These are phyloP conservation scores for Trichophyton rubrum DNA, from an alignment of 2,329 filamentous ascomycete genomes.

Conservation along the genomic window DNA sequence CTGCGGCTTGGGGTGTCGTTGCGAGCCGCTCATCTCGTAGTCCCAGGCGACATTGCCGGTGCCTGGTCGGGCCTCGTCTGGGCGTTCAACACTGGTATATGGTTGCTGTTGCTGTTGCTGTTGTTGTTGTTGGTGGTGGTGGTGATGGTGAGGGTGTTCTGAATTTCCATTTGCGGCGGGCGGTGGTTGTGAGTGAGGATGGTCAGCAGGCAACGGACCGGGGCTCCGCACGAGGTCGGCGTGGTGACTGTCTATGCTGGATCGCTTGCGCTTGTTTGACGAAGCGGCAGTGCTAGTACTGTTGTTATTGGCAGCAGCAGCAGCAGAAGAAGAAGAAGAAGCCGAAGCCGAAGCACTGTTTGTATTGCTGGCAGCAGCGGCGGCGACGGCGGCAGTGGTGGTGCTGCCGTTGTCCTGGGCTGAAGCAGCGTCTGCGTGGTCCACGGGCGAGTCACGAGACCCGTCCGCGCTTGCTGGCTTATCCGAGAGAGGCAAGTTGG, in stretches of 20 bases:
- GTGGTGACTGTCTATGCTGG: conserved; percentile 45
- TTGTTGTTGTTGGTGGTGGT: neutral
- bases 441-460: neutral
- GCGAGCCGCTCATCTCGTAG: conserved; percentile 26
- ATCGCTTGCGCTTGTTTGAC: conserved; percentile 50
- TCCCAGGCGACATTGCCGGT: conserved; percentile 25
- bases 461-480: neutral
- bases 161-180: conserved; percentile 11
- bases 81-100: conserved; percentile 9
- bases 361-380: neutral
- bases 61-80: conserved; percentile 19
- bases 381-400: neutral
- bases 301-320: neutral
- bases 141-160: neutral
- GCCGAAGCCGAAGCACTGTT: neutral
- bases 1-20: conserved; percentile 30
- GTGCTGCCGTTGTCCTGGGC: neutral
- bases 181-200: conserved; percentile 14
- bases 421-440: neutral
- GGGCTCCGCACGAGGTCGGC: conserved; percentile 27
- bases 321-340: neutral
- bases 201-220: conserved; percentile 27
- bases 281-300: neutral
- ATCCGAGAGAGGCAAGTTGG: neutral
- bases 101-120: conserved; percentile 1